Evolutionary conservation across 176 grass and related monocot genomes (phyloP).

Genomic region (Carex scoparia): DNA sequence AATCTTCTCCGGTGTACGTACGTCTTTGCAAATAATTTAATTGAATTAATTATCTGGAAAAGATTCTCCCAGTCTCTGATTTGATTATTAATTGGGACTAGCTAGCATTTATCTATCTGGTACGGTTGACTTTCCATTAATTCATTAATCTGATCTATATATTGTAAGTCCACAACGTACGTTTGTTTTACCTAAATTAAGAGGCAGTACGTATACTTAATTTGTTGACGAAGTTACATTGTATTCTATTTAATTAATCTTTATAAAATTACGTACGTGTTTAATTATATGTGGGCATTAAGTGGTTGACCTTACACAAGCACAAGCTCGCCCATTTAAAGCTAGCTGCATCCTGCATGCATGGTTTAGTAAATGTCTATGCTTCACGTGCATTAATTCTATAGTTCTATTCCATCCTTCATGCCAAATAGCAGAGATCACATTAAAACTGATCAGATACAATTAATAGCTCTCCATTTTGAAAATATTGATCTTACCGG

Average conservation of each 20-base stretch:
- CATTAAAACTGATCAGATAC: not conserved
- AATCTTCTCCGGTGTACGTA: not conserved
- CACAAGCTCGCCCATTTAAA: not conserved
- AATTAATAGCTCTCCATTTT: not conserved
- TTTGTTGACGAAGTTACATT: no score
- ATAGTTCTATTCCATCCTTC: not conserved
- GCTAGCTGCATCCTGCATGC: not conserved
- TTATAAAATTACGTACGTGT: not conserved
- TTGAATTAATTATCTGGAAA: not conserved
- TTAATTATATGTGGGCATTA: not conserved
- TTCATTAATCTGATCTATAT: no score
- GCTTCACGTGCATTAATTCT: slow-evolving; percentile 1
- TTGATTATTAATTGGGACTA: no score
- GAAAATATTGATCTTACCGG: not conserved
- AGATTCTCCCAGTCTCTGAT: not conserved
- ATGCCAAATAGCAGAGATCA: slow-evolving; percentile 7
- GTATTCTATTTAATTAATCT: no score
- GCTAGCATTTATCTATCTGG: not conserved
- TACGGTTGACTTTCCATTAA: not conserved
- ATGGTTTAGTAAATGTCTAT: not conserved
- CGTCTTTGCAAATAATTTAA: not conserved
- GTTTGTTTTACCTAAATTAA: no score
- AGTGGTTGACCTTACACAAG: not conserved
- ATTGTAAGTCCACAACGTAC: no score
- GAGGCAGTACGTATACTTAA: no score